phyloP scores from a whole-genome alignment of 257 asterid species.

The Ilex asprella region DNA sequence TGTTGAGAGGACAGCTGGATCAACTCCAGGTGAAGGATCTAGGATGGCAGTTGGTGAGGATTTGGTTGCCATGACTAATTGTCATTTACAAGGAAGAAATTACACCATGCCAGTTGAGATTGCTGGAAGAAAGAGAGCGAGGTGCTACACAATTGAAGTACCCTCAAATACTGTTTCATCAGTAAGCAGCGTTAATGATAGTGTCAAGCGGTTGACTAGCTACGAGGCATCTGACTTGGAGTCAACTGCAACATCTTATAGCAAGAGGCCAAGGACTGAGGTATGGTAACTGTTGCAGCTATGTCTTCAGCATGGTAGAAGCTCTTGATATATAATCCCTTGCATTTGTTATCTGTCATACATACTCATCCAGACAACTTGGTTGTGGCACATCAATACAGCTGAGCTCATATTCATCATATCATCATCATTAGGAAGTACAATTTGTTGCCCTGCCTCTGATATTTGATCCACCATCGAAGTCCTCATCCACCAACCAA shows the following conservation, averaged over 20 bases:
- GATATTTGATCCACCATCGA: not conserved
- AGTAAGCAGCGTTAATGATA: not conserved
- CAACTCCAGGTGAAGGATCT: slow-evolving; percentile 10
- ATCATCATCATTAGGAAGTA: not conserved
- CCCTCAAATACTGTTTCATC: not conserved
- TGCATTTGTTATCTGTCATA: too few species aligned
- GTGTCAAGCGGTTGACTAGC: not conserved
- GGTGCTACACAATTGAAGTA: slow-evolving; percentile 13
- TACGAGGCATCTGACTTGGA: not conserved
- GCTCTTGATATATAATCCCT: not conserved
- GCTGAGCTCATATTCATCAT: too few species aligned
- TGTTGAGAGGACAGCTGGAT: slow-evolving; percentile 23
- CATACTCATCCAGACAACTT: too few species aligned
- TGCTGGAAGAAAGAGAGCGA: slow-evolving; percentile 11
- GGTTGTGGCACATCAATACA: too few species aligned
- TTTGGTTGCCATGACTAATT: slow-evolving; percentile 24
- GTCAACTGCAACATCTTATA: slow-evolving; percentile 1
- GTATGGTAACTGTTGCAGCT: not conserved
- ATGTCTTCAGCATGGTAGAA: not conserved
- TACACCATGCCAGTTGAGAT: slow-evolving; percentile 2
- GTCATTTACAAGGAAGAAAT: slow-evolving; percentile 6
- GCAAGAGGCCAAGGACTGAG: not conserved
- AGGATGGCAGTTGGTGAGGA: slow-evolving; percentile 17
- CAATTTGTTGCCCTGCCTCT: not conserved
- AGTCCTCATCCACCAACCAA: too few species aligned